Base-by-base conservation (phyloP, 805 yeast species). In the Cyberlindnera galapagoensis region DNA sequence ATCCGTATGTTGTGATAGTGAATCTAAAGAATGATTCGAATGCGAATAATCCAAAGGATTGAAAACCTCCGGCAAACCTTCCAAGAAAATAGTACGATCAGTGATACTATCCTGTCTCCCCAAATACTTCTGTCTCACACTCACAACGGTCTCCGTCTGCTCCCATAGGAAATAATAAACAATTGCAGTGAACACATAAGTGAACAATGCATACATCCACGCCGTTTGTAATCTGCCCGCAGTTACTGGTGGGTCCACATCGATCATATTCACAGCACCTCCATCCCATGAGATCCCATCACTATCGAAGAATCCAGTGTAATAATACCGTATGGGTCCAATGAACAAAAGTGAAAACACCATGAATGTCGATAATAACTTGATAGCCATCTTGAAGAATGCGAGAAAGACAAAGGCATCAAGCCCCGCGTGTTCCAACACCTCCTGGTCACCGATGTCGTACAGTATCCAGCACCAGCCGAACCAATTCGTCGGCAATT, bases 351-450 rank as follows among this genome's bases (percentile, higher is more conserved):
- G 61, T 1, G 95, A 87, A 43, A 84, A 76, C 2, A 84, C 40
- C 28, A 83, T 68, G 48, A 87, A 81, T 0, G 72, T 60, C 2
- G 75, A 62, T 18, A 90, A 60, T 11, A 83, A 63, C 51, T 76
- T 74, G 33, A 88, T 83, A 38, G 92, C 73, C 87, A 88, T 85
- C 38, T 81, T 79, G 69, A 92, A 92, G 57, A 90, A 90, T 2
- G 90, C 86, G 19, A 90, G 59, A 49, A 83, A 90, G 31, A 92
- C 97, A 59, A 70, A 86, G 0, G 97, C 97, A 60, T 90, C 98
- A 28, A 90, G 60, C 0, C 98, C 98, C 3, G 96, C 94, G 47
- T 80, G 80, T 40, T 86, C 90, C 32, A 92, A 63, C 2, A 92
- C 75, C 39, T 87, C 86, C 9, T 73, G 69, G 44, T 92, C 97